Base-by-base conservation (phyloP, 2,329 filamentous ascomycete genomes). In the Ophiostoma triangulosporum region DNA sequence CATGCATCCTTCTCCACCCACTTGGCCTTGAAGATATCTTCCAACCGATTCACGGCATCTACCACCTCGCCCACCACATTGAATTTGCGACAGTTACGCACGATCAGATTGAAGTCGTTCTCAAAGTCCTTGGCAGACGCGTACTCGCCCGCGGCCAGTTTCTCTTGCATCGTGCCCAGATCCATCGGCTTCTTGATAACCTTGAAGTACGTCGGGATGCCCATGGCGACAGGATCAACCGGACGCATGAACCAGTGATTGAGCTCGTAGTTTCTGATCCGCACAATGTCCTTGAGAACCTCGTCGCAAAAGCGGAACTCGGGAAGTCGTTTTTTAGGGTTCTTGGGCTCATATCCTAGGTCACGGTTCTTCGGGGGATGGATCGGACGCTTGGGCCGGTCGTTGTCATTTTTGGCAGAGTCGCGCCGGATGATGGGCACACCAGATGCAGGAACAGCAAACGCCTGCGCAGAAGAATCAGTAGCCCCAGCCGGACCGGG, bases 161-260 rank as follows among this genome's bases (percentile, higher is more conserved):
- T 94, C 40, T 76, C 75, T 33, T 78, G 74, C 63, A 95, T 85
- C n/a, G 88, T 95, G 15, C 77, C 75, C 50, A 96, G 74, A 66
- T 98, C 91, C 91, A 97, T 98, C 0, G 93, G 93, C 65, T 90
- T 88, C 73, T 95, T 97, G 70, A 98, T 89, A 57, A 97, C 74
- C 62, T 85, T 88, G 66, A 93, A 88, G 65, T 98, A 98, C 24
- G 85, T 84, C 0, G 93, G 93, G 56, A 97, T 96, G 65, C 91
- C 89, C 52, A 97, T 73, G 0, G 90, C 91, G 33, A 97, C 90
- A 0, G 93, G 89, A 64, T 98, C 93, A 20, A 98, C 93, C 0
- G 93, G 86, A 7, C 78, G 71, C 62, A 88, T 71, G 70, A 98
- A 98, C 56, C 86, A 83, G 53, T 76, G 75, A 43, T 88, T 88